Conservation (phyloP, 2,329 filamentous ascomycete genomes). For the Ophiocordyceps camponoti-leonardi region DNA sequence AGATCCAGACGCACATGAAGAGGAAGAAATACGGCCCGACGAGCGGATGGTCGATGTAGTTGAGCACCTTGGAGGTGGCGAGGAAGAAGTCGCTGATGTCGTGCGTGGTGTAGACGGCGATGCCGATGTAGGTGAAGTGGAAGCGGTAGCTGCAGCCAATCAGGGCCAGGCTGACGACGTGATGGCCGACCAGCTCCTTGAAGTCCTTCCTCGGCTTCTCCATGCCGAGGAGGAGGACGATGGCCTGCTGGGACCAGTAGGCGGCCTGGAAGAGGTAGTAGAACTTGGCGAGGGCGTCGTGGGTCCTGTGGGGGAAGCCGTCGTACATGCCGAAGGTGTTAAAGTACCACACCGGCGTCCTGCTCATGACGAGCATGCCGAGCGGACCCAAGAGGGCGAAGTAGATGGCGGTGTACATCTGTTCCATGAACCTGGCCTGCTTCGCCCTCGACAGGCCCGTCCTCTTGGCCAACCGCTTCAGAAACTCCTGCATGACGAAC, state of each 20-base stretch:
- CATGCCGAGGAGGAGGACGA: constrained; percentile 70
- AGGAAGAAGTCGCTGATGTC: constrained; percentile 94
- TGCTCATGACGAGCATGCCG: constrained; percentile 79
- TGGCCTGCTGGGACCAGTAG: constrained; percentile 90
- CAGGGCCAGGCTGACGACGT: constrained; percentile 72
- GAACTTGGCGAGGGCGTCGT: constrained; percentile 73
- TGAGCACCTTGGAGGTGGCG: constrained; percentile 78
- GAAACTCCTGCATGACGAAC: constrained; percentile 83
- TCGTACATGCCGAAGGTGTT: constrained; percentile 85
- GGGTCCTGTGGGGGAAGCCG: constrained; percentile 65
- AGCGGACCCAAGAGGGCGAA: constrained; percentile 68
- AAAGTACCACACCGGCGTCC: constrained; percentile 91
- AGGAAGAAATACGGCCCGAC: constrained; percentile 71
- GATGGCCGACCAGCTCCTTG: constrained; percentile 80
- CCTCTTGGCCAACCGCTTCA: constrained; percentile 56
- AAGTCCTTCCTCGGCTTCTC: constrained; percentile 94
- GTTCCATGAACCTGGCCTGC: constrained; percentile 87
- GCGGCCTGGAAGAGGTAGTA: constrained; percentile 91
- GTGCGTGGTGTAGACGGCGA: constrained; percentile 87
- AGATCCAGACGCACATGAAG: constrained; percentile 76
- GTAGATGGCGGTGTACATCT: constrained; percentile 87
- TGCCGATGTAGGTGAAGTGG: constrained; percentile 89
- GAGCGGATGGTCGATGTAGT: constrained; percentile 68
- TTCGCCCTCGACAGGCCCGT: constrained; percentile 61
- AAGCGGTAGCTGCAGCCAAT: constrained; percentile 84